A percentile compares a stretch with the other conserved stretches of the same genome.
Evolutionary conservation across 116 monocot species (phyloP).

Genomic region (Dioscorea cayenensis): DNA sequence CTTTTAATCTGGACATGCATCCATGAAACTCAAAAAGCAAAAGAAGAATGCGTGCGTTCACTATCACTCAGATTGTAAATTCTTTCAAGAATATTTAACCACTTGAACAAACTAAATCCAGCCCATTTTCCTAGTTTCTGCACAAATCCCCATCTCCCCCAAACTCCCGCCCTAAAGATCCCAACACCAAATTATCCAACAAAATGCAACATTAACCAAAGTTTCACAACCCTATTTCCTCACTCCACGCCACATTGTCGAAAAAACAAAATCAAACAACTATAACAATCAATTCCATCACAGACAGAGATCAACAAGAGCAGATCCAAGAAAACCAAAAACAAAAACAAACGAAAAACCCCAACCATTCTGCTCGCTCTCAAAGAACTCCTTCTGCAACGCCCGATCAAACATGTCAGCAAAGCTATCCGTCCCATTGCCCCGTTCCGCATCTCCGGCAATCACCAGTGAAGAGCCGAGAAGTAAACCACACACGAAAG

Average conservation of each 20-base stretch:
- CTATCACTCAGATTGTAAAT: too few species aligned
- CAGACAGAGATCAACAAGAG: neutral
- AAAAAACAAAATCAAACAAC: neutral
- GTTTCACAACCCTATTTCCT: neutral
- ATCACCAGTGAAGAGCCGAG: neutral
- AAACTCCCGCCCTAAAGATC: neutral
- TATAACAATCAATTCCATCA: too few species aligned
- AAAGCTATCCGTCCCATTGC: slow-evolving; percentile 56
- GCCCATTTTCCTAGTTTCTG: too few species aligned
- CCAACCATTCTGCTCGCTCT: slow-evolving; percentile 78
- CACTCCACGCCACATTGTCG: neutral
- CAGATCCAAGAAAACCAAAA: neutral
- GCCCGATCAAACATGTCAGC: slow-evolving; percentile 97
- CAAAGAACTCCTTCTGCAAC: slow-evolving; percentile 95
- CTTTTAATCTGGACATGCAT: too few species aligned
- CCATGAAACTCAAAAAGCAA: too few species aligned
- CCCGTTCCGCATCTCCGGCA: slow-evolving; percentile 13
- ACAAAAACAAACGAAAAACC: slow-evolving; percentile 26
- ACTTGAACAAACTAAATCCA: too few species aligned
- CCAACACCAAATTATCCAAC: neutral
- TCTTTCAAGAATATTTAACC: too few species aligned
- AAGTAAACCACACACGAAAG: neutral
- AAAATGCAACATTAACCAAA: neutral
- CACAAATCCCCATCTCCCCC: slow-evolving; percentile 1
- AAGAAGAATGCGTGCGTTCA: too few species aligned